A percentile compares a stretch with the other conserved stretches of the same genome.
Conservation (phyloP, 2,329 filamentous ascomycete genomes). For the Aureobasidium sp. region DNA sequence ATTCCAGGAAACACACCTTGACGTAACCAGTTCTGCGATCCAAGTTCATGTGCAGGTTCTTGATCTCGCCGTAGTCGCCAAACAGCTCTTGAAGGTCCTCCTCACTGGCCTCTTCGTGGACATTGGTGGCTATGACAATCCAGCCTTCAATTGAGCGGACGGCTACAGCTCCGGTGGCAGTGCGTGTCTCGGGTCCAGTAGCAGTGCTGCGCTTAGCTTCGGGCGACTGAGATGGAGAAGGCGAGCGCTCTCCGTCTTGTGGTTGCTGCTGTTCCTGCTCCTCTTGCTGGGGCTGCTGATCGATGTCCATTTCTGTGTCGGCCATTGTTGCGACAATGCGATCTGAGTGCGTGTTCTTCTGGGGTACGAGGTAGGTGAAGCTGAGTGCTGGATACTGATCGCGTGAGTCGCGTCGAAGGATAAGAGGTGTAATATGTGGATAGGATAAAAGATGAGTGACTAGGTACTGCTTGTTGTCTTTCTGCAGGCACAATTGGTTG, state of each 20-base stretch:
- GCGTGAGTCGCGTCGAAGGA: neutral
- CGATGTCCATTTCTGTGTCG: constrained; percentile 51
- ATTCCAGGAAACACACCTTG: constrained; percentile 51
- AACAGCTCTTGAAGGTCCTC: constrained; percentile 77
- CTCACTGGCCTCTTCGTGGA: constrained; percentile 80
- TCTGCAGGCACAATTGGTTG: neutral
- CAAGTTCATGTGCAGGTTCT: constrained; percentile 77
- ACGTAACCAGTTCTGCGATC: constrained; percentile 79
- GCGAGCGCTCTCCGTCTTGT: constrained; percentile 20
- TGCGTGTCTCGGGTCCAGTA: constrained; percentile 55
- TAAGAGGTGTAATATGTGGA: neutral
- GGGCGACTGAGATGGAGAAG: neutral
- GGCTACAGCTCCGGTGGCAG: constrained; percentile 65
- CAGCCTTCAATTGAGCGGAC: constrained; percentile 84
- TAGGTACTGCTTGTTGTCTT: neutral
- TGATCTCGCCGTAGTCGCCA: constrained; percentile 77
- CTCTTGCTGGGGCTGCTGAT: constrained; percentile 27
- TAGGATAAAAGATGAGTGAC: neutral
- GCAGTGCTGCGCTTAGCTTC: constrained; percentile 20
- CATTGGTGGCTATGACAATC: constrained; percentile 81
- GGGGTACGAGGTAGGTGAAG: neutral
- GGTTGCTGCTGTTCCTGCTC: constrained; percentile 20
- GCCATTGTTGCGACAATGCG: constrained; percentile 23
- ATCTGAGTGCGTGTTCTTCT: neutral
- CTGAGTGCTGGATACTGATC: neutral